Conservation (phyloP, 2,329 filamentous ascomycete genomes). For the Ciborinia camelliae region DNA sequence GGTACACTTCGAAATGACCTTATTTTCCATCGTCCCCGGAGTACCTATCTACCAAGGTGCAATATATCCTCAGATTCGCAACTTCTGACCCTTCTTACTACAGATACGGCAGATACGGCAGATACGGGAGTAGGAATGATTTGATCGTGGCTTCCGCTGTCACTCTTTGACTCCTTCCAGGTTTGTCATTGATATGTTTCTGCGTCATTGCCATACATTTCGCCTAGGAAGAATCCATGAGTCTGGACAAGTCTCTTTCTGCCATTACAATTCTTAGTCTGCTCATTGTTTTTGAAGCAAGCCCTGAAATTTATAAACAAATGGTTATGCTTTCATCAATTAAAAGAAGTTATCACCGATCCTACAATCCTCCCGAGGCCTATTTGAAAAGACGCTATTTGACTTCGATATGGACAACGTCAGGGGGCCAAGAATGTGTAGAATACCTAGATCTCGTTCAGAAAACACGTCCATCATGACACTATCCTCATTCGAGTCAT, state of each 20-base stretch:
- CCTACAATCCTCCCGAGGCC: neutral
- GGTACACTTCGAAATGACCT: neutral
- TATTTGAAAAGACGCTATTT: neutral
- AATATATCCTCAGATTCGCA: neutral
- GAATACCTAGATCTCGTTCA: neutral
- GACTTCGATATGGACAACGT: neutral
- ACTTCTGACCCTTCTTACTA: neutral
- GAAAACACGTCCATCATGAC: too few relatives aligned
- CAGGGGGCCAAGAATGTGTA: neutral
- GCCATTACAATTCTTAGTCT: neutral
- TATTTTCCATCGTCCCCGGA: neutral
- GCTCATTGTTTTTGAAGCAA: neutral
- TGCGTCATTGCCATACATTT: neutral
- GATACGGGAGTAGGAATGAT: neutral
- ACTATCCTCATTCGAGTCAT: neutral
- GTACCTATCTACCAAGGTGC: too few relatives aligned
- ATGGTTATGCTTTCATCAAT: neutral
- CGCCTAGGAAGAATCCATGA: neutral
- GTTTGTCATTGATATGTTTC: neutral
- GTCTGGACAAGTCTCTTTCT: neutral
- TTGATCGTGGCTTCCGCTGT: neutral
- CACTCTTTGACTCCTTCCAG: neutral
- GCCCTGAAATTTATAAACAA: neutral
- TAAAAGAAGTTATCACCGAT: rapidly evolving
- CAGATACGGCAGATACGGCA: too few relatives aligned